These are phyloP conservation scores for Serendipita sp. DNA, from an alignment of 768 basidiomycete species.

Conservation along the genomic window DNA sequence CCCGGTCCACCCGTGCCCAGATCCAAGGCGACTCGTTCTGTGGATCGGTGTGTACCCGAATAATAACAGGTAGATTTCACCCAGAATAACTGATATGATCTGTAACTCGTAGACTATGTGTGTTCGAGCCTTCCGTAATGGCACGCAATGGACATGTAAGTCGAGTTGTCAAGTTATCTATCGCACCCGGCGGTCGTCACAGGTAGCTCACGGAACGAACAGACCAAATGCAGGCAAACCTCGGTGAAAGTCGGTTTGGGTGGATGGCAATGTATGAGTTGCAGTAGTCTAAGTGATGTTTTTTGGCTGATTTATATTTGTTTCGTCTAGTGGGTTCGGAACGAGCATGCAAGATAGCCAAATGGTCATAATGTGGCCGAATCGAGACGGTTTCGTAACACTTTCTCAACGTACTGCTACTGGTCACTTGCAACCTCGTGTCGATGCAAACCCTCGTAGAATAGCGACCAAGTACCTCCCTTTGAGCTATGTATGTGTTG, in stretches of 20 bases:
- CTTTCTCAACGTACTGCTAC: slow-evolving; percentile 47
- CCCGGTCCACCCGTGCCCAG: not conserved
- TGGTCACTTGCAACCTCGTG: slow-evolving; percentile 36
- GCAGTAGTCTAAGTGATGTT: not conserved
- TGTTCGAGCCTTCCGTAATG: slow-evolving; percentile 1
- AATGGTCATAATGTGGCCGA: slow-evolving; percentile 65
- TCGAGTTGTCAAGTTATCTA: not conserved
- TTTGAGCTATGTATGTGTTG: slow-evolving; percentile 27
- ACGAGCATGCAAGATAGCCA: slow-evolving; percentile 11
- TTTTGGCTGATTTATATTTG: not conserved
- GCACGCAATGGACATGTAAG: slow-evolving; percentile 5
- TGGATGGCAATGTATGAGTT: slow-evolving; percentile 10
- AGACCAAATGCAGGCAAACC: slow-evolving; percentile 3
- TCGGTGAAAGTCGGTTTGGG: slow-evolving; percentile 4
- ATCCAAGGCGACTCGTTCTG: not conserved
- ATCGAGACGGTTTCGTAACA: slow-evolving; percentile 41
- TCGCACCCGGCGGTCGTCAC: not conserved
- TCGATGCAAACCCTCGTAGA: slow-evolving; percentile 36
- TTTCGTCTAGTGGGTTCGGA: slow-evolving; percentile 9
- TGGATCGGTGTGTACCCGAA: not conserved
- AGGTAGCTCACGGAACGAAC: not conserved
- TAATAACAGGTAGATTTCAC: too few relatives aligned
- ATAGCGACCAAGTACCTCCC: slow-evolving; percentile 25
- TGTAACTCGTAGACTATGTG: not conserved
- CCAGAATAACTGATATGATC: not conserved